These are phyloP conservation scores for Penicillium brevicompactum DNA, from an alignment of 2,329 filamentous ascomycete genomes.

Conservation along the genomic window DNA sequence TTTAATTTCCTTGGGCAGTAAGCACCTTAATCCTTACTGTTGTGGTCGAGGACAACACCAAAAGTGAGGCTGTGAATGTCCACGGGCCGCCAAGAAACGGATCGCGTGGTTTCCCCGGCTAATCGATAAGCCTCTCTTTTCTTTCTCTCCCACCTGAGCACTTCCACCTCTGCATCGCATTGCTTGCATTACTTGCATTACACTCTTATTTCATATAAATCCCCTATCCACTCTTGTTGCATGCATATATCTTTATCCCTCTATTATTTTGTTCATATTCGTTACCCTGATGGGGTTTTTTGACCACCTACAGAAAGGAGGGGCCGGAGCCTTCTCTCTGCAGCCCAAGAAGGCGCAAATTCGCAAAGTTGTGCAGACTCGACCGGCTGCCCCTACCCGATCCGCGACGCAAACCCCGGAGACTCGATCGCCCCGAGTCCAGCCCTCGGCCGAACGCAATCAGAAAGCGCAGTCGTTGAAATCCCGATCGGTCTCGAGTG, in stretches of 20 bases:
- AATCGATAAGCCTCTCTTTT: slow-evolving; percentile 14
- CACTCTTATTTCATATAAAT: neutral
- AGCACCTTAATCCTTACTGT: no score
- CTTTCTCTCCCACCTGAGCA: slow-evolving; percentile 2
- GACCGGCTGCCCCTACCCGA: slow-evolving; percentile 32
- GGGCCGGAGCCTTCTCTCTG: slow-evolving; percentile 42
- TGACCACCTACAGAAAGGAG: slow-evolving; percentile 49
- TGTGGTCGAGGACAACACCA: neutral
- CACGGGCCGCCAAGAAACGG: slow-evolving; percentile 4
- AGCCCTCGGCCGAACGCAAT: slow-evolving; percentile 21
- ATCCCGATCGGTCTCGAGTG: slow-evolving; percentile 34
- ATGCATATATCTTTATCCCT: slow-evolving; percentile 12
- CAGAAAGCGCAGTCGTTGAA: slow-evolving; percentile 27
- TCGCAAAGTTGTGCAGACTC: slow-evolving; percentile 44
- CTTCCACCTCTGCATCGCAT: slow-evolving; percentile 5
- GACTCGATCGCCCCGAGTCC: slow-evolving; percentile 21
- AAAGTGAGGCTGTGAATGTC: slow-evolving; percentile 3
- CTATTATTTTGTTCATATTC: slow-evolving; percentile 19
- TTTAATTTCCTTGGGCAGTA: neutral
- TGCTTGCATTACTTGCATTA: neutral
- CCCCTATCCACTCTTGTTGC: neutral
- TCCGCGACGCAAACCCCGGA: slow-evolving; percentile 29
- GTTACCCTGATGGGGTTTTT: slow-evolving; percentile 44
- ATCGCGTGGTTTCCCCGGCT: slow-evolving; percentile 21
- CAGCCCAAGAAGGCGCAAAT: slow-evolving; percentile 46